Conservation (phyloP, 2,329 filamentous ascomycete genomes). For the Pleomassaria siparia region DNA sequence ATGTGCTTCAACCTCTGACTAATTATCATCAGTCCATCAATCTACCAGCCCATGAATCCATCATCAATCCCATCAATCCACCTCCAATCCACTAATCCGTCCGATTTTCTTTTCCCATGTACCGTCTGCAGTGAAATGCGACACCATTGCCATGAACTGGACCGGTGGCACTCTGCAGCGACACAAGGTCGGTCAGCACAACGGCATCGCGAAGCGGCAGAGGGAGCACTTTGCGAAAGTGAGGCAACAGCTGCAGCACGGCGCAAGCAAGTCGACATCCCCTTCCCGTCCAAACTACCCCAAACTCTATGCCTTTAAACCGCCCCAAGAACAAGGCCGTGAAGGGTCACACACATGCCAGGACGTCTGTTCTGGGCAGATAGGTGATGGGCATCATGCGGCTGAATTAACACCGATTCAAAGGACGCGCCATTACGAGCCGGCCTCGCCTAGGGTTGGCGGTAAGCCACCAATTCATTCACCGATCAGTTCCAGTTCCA, state of each 20-base stretch:
- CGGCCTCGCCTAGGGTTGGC: background rate
- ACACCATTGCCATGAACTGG: conserved; percentile 59
- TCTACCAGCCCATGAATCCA: no score
- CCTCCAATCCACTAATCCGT: no score
- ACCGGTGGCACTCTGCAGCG: conserved; percentile 49
- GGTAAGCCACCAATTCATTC: conserved; percentile 13
- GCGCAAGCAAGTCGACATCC: conserved; percentile 8
- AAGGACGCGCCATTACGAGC: background rate
- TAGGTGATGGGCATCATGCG: background rate
- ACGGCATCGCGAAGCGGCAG: conserved; percentile 43
- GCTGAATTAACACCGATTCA: background rate
- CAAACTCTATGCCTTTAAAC: conserved; percentile 11
- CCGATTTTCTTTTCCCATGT: background rate
- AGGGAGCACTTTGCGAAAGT: conserved; percentile 50
- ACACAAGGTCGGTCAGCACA: conserved; percentile 38
- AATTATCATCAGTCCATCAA: no score
- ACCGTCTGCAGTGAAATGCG: no score
- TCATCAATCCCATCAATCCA: no score
- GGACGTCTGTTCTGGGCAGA: background rate
- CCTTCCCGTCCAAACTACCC: conserved; percentile 31
- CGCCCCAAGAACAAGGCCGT: conserved; percentile 3
- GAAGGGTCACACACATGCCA: background rate
- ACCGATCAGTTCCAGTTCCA: conserved; percentile 14
- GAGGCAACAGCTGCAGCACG: conserved; percentile 35
- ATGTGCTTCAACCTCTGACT: background rate